These are phyloP conservation scores for Aquanectria penicillioides DNA, from an alignment of 2,329 filamentous ascomycete genomes.

Conservation along the genomic window DNA sequence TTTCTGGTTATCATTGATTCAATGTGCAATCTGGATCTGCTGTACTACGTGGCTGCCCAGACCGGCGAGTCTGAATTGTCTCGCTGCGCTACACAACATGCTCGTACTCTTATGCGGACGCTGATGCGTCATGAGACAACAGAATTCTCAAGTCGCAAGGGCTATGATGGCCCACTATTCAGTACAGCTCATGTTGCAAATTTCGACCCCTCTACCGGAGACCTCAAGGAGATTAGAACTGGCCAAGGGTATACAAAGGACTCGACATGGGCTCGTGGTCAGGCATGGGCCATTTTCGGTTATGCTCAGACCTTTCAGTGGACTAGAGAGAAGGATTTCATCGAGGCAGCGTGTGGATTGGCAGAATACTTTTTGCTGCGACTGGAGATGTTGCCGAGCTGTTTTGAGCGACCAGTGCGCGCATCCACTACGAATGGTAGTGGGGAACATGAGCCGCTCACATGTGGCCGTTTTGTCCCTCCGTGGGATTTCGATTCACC, in stretches of 20 bases:
- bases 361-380: slow-evolving; percentile 61
- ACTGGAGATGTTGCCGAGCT: slow-evolving; percentile 46
- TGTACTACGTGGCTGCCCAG: slow-evolving; percentile 49
- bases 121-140: slow-evolving; percentile 51
- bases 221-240: slow-evolving; percentile 56
- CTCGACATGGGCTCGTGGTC: slow-evolving; percentile 62
- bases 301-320: slow-evolving; percentile 61
- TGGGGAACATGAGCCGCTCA: not conserved
- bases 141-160: slow-evolving; percentile 14
- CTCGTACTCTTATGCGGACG: slow-evolving; percentile 50
- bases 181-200: slow-evolving; percentile 60
- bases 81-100: slow-evolving; percentile 50
- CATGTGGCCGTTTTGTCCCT: slow-evolving; percentile 42
- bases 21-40: slow-evolving; percentile 52
- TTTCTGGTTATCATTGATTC: slow-evolving; percentile 56
- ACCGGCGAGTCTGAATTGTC: slow-evolving; percentile 40
- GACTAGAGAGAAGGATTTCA: slow-evolving; percentile 56
- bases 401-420: slow-evolving; percentile 36
- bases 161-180: slow-evolving; percentile 36
- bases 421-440: not conserved
- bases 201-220: slow-evolving; percentile 55
- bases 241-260: slow-evolving; percentile 58
- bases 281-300: slow-evolving; percentile 62
- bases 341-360: slow-evolving; percentile 55
- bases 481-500: slow-evolving; percentile 61